Base-by-base conservation (phyloP, 257 asterid species). In the Solanum gracilifrons region DNA sequence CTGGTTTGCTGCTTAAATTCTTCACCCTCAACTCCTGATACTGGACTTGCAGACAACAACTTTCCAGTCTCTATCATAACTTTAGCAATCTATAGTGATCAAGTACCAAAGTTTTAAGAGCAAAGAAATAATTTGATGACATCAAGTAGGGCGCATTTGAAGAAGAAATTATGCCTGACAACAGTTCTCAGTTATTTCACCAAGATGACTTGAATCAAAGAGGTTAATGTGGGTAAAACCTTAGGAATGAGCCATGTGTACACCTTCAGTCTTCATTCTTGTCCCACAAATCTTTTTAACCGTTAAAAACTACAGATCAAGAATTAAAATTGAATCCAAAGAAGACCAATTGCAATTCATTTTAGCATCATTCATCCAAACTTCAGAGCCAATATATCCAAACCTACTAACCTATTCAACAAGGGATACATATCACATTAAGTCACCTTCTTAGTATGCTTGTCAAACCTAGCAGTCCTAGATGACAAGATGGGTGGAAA, bases 11-110 rank as follows among this genome's bases (percentile, higher is more conserved):
- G 92, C 90, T 94, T 92, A 21, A 92, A 92, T 90, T 92, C 94
- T 87, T 87, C 93, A 75, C 89, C 83, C 75, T 90, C 90, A 31
- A 58, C 92, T 80, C 87, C 90, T 71, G 95, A 18, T 89, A 83
- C 92, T 73, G 94, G 92, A 88, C 87, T 92, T 73, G 92, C 91
- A 58, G 97, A 92, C 85, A 97, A 89, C 77, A 95, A 75, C 86
- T 88, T 93, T 86, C 99, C 99, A 20, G 93, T 87, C 89, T 64
- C 89, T 68, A 90, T 95, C 99, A 97, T 95, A 87, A 84, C 97
- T 93, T 93, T 89, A 86, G 98, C 97, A 92, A 95, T 95, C 99
- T 97, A 93, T 90, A 92, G 93, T 92, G 94, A 90, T 89, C 90
- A 89, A 92, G 85, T 87, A 91, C 68, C 68, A 46, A 46, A 80